Percentiles rank a stretch among this genome's conserved stretches.
Conservation (phyloP, 2,329 filamentous ascomycete species). For the Claviceps sp. region DNA sequence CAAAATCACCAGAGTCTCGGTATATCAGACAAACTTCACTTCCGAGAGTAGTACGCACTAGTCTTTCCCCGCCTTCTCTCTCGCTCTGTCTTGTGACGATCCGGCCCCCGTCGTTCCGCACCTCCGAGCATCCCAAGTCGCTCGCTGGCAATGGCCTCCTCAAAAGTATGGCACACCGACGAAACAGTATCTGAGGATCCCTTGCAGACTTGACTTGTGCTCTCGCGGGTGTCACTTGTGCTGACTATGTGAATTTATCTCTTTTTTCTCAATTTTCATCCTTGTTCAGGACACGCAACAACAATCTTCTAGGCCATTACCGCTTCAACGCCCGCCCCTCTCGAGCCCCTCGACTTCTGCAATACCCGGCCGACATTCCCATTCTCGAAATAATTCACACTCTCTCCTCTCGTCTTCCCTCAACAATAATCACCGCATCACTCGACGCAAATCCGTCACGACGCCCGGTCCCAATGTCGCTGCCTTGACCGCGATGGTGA, state of each 20-base stretch:
- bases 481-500: conserved; percentile 59
- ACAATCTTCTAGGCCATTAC: conserved; percentile 53
- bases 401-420: conserved; percentile 65
- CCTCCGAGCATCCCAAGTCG: conserved; percentile 21
- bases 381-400: conserved; percentile 67
- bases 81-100: conserved; percentile 17
- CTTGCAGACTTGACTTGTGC: conserved; percentile 18
- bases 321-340: conserved; percentile 46
- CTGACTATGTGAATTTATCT: conserved; percentile 18
- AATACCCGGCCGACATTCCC: conserved; percentile 45
- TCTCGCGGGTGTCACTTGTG: conserved; percentile 19
- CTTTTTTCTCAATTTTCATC: not conserved
- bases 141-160: conserved; percentile 44
- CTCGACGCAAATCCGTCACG: conserved; percentile 87
- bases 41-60: conserved; percentile 6
- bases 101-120: conserved; percentile 19
- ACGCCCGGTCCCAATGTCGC: conserved; percentile 59
- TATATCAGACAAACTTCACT: conserved; percentile 5
- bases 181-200: conserved; percentile 11
- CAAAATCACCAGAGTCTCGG: conserved; percentile 1
- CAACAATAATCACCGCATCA: conserved; percentile 73
- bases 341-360: conserved; percentile 44
- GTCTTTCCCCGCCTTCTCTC: conserved; percentile 7
- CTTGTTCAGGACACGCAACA: conserved; percentile 46
- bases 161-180: conserved; percentile 36